Percentiles rank a stretch among this genome's conserved stretches.
phyloP scores from a whole-genome alignment of 192 early-diverging fungal genomes.

The Rhizophagus clarus region DNA sequence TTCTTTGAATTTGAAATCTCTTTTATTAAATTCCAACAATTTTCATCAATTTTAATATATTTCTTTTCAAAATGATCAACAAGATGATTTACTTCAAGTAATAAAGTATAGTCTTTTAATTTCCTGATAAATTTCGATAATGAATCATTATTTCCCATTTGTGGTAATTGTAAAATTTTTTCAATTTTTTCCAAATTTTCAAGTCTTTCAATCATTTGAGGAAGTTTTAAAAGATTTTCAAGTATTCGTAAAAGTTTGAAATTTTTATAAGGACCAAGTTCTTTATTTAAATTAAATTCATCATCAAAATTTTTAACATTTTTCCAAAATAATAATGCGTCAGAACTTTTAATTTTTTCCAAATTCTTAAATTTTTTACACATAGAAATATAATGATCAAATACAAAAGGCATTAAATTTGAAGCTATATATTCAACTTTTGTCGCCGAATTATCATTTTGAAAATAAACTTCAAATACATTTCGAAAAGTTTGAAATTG shows the following conservation, averaged over 20 bases:
- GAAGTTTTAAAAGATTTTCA: not conserved
- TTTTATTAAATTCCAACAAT: constrained; percentile 18
- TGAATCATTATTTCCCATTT: not conserved
- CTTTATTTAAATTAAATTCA: constrained; percentile 4
- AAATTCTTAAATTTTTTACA: constrained; percentile 6
- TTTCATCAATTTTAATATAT: not conserved
- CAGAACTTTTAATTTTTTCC: not conserved
- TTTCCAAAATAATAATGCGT: constrained; percentile 20
- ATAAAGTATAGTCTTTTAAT: not conserved
- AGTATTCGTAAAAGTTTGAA: not conserved
- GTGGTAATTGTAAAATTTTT: not conserved
- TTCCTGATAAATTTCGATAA: no score
- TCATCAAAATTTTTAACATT: not conserved
- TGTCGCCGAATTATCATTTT: not conserved
- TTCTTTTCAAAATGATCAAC: not conserved
- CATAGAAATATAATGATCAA: not conserved
- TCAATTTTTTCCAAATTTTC: not conserved
- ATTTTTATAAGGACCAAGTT: not conserved
- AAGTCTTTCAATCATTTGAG: not conserved
- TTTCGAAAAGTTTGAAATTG: constrained; percentile 19
- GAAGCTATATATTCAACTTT: not conserved
- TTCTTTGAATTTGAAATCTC: not conserved
- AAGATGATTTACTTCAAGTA: not conserved
- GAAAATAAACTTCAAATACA: constrained; percentile 11
- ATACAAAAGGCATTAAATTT: not conserved